These are phyloP conservation scores for Candida ortonii DNA, from an alignment of 805 yeast genomes.

Conservation along the genomic window DNA sequence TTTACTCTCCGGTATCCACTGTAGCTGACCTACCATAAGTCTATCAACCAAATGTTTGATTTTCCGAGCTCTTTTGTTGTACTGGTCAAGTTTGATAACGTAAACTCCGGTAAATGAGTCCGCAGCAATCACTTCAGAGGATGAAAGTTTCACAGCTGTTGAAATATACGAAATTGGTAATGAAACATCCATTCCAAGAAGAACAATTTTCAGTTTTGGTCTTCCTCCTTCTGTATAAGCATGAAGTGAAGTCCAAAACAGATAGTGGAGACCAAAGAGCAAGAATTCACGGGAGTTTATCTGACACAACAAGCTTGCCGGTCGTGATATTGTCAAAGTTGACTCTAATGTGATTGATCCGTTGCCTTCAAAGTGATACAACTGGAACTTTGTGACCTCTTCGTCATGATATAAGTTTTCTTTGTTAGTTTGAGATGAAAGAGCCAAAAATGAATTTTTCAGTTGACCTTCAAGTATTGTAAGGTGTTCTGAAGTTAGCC, in stretches of 20 bases:
- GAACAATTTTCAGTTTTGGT: not conserved
- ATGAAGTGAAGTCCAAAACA: constrained; percentile 1
- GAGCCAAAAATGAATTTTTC: too few species aligned
- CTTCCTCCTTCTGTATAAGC: not conserved
- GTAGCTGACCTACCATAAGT: constrained; percentile 3
- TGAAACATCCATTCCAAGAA: not conserved
- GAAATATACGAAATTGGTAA: constrained; percentile 2
- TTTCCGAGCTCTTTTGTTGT: constrained; percentile 2
- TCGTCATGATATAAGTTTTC: too few species aligned
- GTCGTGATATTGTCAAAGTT: too few species aligned
- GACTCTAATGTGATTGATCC: too few species aligned
- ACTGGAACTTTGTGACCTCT: too few species aligned
- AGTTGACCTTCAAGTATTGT: too few species aligned
- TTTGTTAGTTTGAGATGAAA: too few species aligned
- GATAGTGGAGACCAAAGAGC: constrained; percentile 2
- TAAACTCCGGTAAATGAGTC: constrained; percentile 21
- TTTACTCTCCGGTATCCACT: too few species aligned
- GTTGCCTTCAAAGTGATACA: too few species aligned
- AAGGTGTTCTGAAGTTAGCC: too few species aligned
- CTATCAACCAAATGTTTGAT: constrained; percentile 2
- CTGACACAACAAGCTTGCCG: constrained; percentile 2
- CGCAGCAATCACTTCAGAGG: constrained; percentile 8
- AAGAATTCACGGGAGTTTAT: not conserved
- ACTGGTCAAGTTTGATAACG: constrained; percentile 4
- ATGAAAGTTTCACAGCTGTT: not conserved